phyloP scores from a whole-genome alignment of 1,139 yeast species.

The Suhomyces panamericanus region DNA sequence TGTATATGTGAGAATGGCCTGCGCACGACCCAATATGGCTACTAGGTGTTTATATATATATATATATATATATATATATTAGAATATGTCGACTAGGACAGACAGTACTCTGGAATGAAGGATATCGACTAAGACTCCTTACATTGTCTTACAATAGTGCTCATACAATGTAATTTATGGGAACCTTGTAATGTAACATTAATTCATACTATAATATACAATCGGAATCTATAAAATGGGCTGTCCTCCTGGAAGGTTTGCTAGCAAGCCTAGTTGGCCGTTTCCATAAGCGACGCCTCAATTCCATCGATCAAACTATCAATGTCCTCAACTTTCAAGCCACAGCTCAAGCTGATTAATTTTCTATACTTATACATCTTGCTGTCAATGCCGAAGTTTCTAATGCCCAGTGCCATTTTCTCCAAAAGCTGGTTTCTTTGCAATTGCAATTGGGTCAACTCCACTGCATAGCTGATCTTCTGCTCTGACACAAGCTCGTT shows the following conservation, averaged over 20 bases:
- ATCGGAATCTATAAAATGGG: constrained; percentile 4
- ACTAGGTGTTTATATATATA: too few species aligned
- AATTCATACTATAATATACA: constrained; percentile 8
- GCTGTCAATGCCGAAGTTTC: constrained; percentile 40
- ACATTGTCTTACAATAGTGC: too few species aligned
- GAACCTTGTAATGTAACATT: background rate
- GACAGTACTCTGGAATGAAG: too few species aligned
- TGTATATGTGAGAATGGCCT: background rate
- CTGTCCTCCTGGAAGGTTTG: background rate
- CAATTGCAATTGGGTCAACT: constrained; percentile 55
- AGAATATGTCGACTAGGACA: too few species aligned
- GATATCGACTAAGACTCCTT: too few species aligned
- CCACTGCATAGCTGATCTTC: constrained; percentile 31
- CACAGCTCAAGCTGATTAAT: constrained; percentile 80
- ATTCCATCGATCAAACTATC: constrained; percentile 59
- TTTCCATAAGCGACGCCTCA: constrained; percentile 44
- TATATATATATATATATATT: too few species aligned
- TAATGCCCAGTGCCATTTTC: constrained; percentile 38
- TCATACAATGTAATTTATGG: too few species aligned
- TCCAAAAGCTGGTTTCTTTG: constrained; percentile 47
- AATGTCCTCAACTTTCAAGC: constrained; percentile 74
- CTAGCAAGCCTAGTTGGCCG: constrained; percentile 11
- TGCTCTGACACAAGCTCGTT: constrained; percentile 24
- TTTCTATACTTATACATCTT: constrained; percentile 82
- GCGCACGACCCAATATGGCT: background rate